Base-by-base conservation (phyloP, 371 early-diverging fungal species). In the Nematocida minor region DNA sequence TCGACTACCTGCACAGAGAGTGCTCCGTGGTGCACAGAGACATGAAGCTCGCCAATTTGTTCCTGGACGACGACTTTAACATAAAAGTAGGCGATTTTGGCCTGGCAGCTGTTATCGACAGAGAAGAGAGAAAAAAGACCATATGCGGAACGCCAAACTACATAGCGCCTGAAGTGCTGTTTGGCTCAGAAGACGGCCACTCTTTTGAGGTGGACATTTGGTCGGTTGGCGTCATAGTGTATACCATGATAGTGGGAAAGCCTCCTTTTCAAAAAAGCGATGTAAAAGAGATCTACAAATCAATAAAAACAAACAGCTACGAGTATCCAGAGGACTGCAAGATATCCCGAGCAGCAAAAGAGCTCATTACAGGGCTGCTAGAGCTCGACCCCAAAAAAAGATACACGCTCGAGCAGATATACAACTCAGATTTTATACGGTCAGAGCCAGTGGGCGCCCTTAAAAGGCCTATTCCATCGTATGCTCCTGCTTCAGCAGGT, bases 101-200 rank as follows among this genome's bases (percentile, higher is more conserved):
- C 0, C 82, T 96, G 29, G 91, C 94, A 14, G 93, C 96, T 2
- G 42, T 70, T 46, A 81, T 84, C 40, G 69, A 57, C 46, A 51
- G 74, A 32, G 67, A 74, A 34, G 74, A 80, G 40, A 83, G 81
- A 62, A 83, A 80, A 67, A 91, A 90, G 80, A 94, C 94, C 0
- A 90, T 93, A 49, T 97, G 92, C 81, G 98, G 98, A 14, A 97
- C 98, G 2, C 96, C 96, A 4, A 96, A 96, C 80, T 97, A 95
- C 81, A 92, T 97, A 74, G 96, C 97, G 1, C 97, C 97, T 0
- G 97, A 97, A 83, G 90, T 97, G 34, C 84, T 96, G 20, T 91
- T 91, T 84, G 90, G 90, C 60, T 85, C 87, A 48, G 87, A 87
- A 63, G 79, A 84, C 34, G 95, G 96, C 1, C 97, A 99, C 83